Evolutionary conservation across 1,284 basidiomycete genomes (phyloP), one percentile per base, ranked within the genome.

Genomic region (Trichosporon ovoides): DNA sequence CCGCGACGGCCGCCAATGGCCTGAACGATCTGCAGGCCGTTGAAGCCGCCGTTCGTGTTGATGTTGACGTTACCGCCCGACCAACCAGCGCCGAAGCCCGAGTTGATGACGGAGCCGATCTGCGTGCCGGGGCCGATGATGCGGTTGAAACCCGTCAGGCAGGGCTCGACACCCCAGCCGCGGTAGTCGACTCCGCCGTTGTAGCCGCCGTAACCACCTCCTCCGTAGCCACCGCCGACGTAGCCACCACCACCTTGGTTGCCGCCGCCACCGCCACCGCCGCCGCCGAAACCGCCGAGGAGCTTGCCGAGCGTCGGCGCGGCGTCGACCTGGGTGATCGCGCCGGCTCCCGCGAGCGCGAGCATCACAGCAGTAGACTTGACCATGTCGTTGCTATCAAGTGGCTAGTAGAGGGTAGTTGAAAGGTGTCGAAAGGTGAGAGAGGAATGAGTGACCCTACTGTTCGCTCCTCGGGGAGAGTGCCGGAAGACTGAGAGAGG

Each of bases 261-360:
- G 38, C 19, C 19, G 38, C 38, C 10, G 13, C 16, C 24, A 14
- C 24, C 24, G 28, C 43, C 24, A 22, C 43, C 43, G 24, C 43
- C 43, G 22, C 40, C 40, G 40, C 40, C 40, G 22, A 46, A 28
- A 4, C 22, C 22, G 43, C 43, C 43, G 43, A 48, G 28, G 43
- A 48, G 43, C 43, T 48, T 48, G 43, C 43, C 43, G 43, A 48
- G 28, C 22, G 43, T 48, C 3, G 43, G 43, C 43, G 43, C 43
- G 24, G 43, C 43, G 24, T 48, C 24, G 43, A 48, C 43, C 14
- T 31, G 28, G 9, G 28, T 31, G 28, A 7, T 9, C 22, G 43
- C 16, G 7, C 24, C 24, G 24, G 24, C 43, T 16, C 43, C 43
- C 14, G 19, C 24, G 43, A 48, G 43, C 24, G 43, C 43, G 22